Percentiles rank a stretch among this genome's conserved stretches.
These are phyloP conservation scores for Ophiostoma sp. DNA, from an alignment of 2,329 filamentous ascomycete genomes.

Conservation along the genomic window DNA sequence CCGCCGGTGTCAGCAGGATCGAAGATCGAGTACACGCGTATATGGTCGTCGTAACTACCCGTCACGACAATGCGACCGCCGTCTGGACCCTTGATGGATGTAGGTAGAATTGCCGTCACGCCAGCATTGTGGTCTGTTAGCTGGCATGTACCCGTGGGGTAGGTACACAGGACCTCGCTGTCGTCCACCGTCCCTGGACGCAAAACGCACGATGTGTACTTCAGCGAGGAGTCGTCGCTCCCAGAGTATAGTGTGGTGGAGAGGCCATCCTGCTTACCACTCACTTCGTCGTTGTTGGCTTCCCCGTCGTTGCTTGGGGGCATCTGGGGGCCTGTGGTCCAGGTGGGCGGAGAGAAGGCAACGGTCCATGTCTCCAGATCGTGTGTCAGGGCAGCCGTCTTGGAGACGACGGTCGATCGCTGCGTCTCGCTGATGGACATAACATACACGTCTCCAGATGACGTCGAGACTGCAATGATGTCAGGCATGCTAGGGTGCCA, in stretches of 20 bases:
- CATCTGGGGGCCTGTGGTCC: not conserved
- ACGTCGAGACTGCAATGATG: conserved; percentile 69
- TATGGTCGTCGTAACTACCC: conserved; percentile 85
- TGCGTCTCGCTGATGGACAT: conserved; percentile 50
- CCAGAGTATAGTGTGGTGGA: conserved; percentile 62
- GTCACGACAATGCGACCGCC: conserved; percentile 67
- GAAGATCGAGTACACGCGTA: conserved; percentile 65
- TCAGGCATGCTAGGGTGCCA: conserved; percentile 64
- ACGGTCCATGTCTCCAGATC: conserved; percentile 74
- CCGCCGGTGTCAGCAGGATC: conserved; percentile 45
- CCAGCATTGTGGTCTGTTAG: conserved; percentile 67
- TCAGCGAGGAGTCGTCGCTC: conserved; percentile 70
- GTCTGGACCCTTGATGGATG: conserved; percentile 47
- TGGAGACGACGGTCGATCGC: conserved; percentile 38
- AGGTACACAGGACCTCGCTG: conserved; percentile 15
- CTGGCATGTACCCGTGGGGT: conserved; percentile 31
- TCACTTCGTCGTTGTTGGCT: not conserved
- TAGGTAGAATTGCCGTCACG: conserved; percentile 80
- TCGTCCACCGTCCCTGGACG: not conserved
- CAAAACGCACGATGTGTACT: conserved; percentile 43
- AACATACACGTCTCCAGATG: conserved; percentile 63
- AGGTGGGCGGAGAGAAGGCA: conserved; percentile 51
- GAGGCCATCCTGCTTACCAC: not conserved
- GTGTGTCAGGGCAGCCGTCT: conserved; percentile 49
- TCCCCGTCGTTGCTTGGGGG: not conserved